phyloP scores from a whole-genome alignment of 2,329 filamentous ascomycete genomes.

The Cladosporium colombiae region DNA sequence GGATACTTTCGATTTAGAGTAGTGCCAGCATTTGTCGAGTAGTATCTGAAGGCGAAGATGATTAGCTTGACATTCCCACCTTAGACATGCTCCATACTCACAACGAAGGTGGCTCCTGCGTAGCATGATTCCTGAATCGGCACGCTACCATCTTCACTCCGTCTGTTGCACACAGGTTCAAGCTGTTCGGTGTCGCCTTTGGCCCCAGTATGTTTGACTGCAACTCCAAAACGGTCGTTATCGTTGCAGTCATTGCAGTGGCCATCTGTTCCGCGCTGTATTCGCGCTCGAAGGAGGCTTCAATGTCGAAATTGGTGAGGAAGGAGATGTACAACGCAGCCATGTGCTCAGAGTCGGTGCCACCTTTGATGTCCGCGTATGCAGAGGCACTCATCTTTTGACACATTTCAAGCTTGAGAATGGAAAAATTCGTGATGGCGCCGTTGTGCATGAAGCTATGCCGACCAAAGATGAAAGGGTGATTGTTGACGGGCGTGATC shows the following conservation, averaged over 20 bases:
- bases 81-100: not conserved
- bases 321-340: constrained; percentile 54
- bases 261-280: constrained; percentile 48
- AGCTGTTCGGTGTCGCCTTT: constrained; percentile 48
- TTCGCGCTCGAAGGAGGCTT: constrained; percentile 36
- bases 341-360: constrained; percentile 55
- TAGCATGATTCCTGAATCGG: constrained; percentile 55
- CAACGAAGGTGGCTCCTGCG: constrained; percentile 53
- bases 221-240: constrained; percentile 47
- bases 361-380: constrained; percentile 52
- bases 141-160: constrained; percentile 52
- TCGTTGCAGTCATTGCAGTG: constrained; percentile 44
- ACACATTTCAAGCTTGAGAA: constrained; percentile 50
- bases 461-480: constrained; percentile 57
- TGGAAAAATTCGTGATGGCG: constrained; percentile 49
- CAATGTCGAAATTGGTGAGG: constrained; percentile 38
- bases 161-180: constrained; percentile 57
- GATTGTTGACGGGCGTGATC: constrained; percentile 54
- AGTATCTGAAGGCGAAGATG: not conserved
- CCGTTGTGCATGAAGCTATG: constrained; percentile 61
- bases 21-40: constrained; percentile 47
- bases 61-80: not conserved
- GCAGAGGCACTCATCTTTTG: constrained; percentile 49
- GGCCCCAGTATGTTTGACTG: constrained; percentile 47
- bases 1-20: constrained; percentile 57